Evolutionary conservation across 2,329 filamentous ascomycete genomes (phyloP).

Genomic region (Chaetomium olivaceum): DNA sequence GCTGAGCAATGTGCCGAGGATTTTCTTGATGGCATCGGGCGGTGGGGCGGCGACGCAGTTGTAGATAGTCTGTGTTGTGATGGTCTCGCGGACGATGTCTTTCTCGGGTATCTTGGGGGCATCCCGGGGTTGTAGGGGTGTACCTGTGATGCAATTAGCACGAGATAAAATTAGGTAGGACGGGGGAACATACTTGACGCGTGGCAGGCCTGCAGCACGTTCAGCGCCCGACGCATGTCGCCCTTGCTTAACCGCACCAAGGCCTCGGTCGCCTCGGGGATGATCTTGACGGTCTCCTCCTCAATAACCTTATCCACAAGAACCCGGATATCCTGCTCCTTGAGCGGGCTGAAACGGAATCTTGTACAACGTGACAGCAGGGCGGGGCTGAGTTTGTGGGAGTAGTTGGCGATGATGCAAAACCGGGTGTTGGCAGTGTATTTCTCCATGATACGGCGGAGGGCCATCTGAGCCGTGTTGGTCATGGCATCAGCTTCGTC

Average conservation of each 20-base stretch:
- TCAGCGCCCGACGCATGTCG: conserved; percentile 92
- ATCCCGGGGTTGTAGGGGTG: conserved; percentile 63
- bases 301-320: conserved; percentile 88
- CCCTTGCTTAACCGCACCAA: conserved; percentile 87
- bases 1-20: conserved; percentile 77
- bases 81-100: conserved; percentile 70
- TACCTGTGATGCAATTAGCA: conserved; percentile 51
- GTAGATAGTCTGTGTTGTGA: conserved; percentile 94
- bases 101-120: conserved; percentile 60
- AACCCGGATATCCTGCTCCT: conserved; percentile 79
- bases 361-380: conserved; percentile 90
- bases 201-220: conserved; percentile 94
- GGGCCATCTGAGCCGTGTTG: conserved; percentile 95
- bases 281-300: conserved; percentile 83
- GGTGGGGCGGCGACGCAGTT: conserved; percentile 96
- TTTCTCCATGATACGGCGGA: conserved; percentile 97
- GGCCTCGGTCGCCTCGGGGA: conserved; percentile 75
- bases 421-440: conserved; percentile 98
- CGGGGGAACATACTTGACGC: conserved; percentile 69
- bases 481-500: conserved; percentile 99
- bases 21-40: conserved; percentile 81
- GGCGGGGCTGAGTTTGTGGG: conserved; percentile 93
- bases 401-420: conserved; percentile 98
- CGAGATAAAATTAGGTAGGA: background rate
- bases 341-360: conserved; percentile 92